A percentile compares a stretch with the other conserved stretches of the same genome.
phyloP scores from a whole-genome alignment of 2,329 filamentous ascomycete genomes.

The Aspergillus bombycis region DNA sequence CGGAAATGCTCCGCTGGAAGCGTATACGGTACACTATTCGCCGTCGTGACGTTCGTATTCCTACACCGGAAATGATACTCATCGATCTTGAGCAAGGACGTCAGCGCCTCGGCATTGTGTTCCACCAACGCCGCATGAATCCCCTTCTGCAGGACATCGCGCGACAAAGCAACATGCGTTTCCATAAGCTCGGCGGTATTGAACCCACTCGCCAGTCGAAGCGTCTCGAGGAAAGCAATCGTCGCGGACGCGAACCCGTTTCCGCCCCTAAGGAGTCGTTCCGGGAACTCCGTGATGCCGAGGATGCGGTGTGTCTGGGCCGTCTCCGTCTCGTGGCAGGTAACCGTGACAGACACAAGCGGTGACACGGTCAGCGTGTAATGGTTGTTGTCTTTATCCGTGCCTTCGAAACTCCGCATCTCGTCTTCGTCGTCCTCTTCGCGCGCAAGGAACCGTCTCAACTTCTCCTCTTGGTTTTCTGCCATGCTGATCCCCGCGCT shows the following conservation, averaged over 20 bases:
- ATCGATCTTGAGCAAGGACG: conserved; percentile 43
- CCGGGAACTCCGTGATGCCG: conserved; percentile 22
- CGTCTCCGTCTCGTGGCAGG: conserved; percentile 13
- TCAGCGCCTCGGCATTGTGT: conserved; percentile 35
- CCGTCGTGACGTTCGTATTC: conserved; percentile 3
- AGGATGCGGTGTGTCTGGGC: conserved; percentile 21
- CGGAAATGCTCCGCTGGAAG: conserved; percentile 40
- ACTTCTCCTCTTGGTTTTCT: conserved; percentile 14
- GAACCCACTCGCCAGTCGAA: conserved; percentile 37
- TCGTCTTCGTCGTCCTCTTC: conserved; percentile 14
- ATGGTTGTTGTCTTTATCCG: conserved; percentile 9
- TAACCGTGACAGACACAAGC: conserved; percentile 25
- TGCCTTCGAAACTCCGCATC: conserved; percentile 21
- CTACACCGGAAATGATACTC: conserved; percentile 31
- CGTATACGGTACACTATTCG: conserved; percentile 21
- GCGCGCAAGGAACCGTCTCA: conserved; percentile 27
- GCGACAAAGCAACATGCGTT: conserved; percentile 31
- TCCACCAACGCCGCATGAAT: conserved; percentile 43
- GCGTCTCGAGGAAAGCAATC: conserved; percentile 38
- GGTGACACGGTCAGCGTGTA: conserved; percentile 29
- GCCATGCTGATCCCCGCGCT: conserved; percentile 28
- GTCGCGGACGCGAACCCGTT: conserved; percentile 34
- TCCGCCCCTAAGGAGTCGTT: conserved; percentile 20
- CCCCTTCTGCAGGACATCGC: conserved; percentile 40
- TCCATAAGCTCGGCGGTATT: conserved; percentile 16